Evolutionary conservation across 805 yeast species (phyloP), one percentile per base, ranked within the genome.

Genomic region (Candida broadrunensis): DNA sequence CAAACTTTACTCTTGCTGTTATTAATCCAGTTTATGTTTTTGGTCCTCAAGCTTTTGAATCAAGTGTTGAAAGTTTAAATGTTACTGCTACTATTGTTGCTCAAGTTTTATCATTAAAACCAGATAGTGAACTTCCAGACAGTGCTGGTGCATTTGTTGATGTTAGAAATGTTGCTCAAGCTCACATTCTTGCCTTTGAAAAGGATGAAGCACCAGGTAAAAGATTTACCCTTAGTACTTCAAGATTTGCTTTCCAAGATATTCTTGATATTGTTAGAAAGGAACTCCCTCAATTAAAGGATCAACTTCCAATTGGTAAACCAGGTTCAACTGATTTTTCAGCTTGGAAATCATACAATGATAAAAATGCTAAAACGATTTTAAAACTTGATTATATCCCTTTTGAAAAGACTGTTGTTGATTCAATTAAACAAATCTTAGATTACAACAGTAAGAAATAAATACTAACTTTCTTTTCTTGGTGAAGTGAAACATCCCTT

Each of bases 281-380:
- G 15, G 55, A 67, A 5, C 65, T 75, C 56, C 75, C 77, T 3
- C 51, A 62, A 43, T 60, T 74, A 43, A 58, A 56, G 37, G 75
- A 70, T 16, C 66, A 68, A 43, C 55, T 78, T 33, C 68, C 80
- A 3, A 61, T 53, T 15, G 75, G 73, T 14, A 52, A 56, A 20
- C 73, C 76, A 16, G 32, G 32, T 29, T 29, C 32, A 14, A 14
- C 18, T 15, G 32, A 29, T 15, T 29, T 14, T 11, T 29, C 32
- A 4, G 32, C 18, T 11, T 29, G 17, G 18, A 29, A 29, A 15
- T 5, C 17, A 14, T 5, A 14, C 7, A n/a, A 29, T 29, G 59
- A 64, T 41, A 35, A 27, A 6, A 38, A 33, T 9, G 17, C 33
- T 12, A 26, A 47, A 21, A 49, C 56, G 20, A 45, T 63, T 6